Conservation (phyloP, 331 rosid species). For the Ulmus americana region DNA sequence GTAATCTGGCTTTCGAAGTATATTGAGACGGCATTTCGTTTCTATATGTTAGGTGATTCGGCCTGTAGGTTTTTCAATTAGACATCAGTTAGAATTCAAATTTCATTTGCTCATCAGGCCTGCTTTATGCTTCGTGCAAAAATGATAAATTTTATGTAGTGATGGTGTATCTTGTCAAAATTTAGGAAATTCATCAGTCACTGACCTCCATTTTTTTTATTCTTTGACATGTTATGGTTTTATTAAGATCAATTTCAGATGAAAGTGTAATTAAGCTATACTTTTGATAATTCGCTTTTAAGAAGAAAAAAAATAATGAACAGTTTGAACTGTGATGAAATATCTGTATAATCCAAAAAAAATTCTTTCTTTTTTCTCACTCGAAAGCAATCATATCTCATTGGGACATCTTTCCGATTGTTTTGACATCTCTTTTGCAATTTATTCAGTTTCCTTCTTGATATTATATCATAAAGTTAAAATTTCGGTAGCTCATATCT, state of each 20-base stretch:
- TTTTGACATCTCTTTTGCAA: background rate
- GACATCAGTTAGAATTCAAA: background rate
- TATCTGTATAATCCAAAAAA: too few relatives aligned
- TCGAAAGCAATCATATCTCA: background rate
- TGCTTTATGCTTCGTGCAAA: background rate
- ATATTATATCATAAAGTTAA: background rate
- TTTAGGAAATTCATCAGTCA: background rate
- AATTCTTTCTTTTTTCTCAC: background rate
- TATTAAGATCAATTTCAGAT: too few relatives aligned
- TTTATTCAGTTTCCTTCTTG: background rate
- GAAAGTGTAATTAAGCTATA: background rate
- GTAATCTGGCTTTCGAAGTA: background rate
- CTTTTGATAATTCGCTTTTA: background rate
- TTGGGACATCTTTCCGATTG: background rate
- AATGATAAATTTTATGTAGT: background rate
- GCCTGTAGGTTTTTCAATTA: background rate
- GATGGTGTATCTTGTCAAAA: background rate
- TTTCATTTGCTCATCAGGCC: background rate
- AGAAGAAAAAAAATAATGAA: background rate
- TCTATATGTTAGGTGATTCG: background rate
- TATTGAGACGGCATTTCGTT: background rate
- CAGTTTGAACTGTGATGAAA: too few relatives aligned
- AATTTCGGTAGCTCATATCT: conserved; percentile 19
- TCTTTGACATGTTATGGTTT: background rate
- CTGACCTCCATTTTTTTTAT: background rate